phyloP scores from a whole-genome alignment of 495 filamentous ascomycete species.

The Elasticomyces elasticus region DNA sequence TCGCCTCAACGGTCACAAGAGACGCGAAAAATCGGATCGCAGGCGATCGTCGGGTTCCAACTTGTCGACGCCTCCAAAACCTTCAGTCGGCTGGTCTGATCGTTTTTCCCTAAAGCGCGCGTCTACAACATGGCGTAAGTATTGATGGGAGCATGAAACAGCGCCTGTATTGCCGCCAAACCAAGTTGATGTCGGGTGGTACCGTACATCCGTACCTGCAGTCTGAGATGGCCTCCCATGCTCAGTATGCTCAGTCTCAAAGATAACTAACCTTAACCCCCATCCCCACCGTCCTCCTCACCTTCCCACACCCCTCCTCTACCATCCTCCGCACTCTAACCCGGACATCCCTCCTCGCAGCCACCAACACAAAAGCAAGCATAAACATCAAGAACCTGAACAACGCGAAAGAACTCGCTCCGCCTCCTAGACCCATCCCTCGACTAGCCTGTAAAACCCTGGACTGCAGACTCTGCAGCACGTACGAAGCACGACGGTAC shows the following conservation, averaged over 20 bases:
- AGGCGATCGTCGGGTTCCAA: no score
- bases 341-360: conserved; percentile 63
- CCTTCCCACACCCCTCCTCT: conserved; percentile 67
- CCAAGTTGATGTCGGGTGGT: no score
- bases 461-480: conserved; percentile 11
- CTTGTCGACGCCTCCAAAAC: no score
- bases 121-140: no score
- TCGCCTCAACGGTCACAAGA: no score
- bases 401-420: conserved; percentile 60
- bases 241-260: conserved; percentile 28
- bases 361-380: conserved; percentile 65
- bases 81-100: no score
- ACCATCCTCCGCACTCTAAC: conserved; percentile 61
- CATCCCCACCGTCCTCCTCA: conserved; percentile 82
- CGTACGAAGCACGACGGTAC: conserved; percentile 16
- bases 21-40: no score
- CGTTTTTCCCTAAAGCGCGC: no score
- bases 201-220: no score
- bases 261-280: conserved; percentile 98
- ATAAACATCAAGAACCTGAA: conserved; percentile 71
- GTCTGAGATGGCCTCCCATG: no score
- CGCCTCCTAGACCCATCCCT: conserved; percentile 38
- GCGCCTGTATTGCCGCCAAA: no score
- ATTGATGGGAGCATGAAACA: no score
- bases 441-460: conserved; percentile 40